phyloP scores from a whole-genome alignment of 2,329 filamentous ascomycete genomes.

The Gaeumannomyces sp. region DNA sequence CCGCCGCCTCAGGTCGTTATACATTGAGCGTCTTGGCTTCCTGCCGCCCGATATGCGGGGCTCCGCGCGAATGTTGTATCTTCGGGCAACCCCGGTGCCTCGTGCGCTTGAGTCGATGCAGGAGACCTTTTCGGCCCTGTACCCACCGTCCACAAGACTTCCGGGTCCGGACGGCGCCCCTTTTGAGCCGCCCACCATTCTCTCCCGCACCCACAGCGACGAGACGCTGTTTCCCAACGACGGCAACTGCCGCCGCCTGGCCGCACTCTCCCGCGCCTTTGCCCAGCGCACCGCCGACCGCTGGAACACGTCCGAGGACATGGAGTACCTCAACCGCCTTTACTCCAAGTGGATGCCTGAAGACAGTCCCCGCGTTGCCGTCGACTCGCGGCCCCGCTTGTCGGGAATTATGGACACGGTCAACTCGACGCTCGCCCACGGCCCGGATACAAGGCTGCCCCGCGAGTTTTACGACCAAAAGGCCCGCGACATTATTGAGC shows the following conservation, averaged over 20 bases:
- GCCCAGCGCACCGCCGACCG: slow-evolving; percentile 63
- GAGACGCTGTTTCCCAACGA: slow-evolving; percentile 81
- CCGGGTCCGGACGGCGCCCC: slow-evolving; percentile 16
- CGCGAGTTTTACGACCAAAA: slow-evolving; percentile 80
- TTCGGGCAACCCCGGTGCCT: slow-evolving; percentile 68
- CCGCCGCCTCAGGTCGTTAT: slow-evolving; percentile 60
- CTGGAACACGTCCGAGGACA: slow-evolving; percentile 74
- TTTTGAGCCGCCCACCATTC: slow-evolving; percentile 58
- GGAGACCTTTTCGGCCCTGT: slow-evolving; percentile 68
- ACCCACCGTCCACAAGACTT: slow-evolving; percentile 47
- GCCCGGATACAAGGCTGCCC: slow-evolving; percentile 70
- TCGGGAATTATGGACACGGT: slow-evolving; percentile 92
- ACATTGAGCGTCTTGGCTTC: slow-evolving; percentile 68
- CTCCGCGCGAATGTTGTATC: slow-evolving; percentile 56
- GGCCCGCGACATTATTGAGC: slow-evolving; percentile 61
- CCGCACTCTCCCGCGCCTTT: slow-evolving; percentile 62
- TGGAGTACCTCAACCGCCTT: slow-evolving; percentile 72
- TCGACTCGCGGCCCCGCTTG: slow-evolving; percentile 77
- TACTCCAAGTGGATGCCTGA: slow-evolving; percentile 84
- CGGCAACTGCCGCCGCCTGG: slow-evolving; percentile 65
- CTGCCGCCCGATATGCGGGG: slow-evolving; percentile 50
- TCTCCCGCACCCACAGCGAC: slow-evolving; percentile 58
- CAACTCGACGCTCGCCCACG: slow-evolving; percentile 83
- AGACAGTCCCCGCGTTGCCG: slow-evolving; percentile 60
- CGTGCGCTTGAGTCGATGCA: slow-evolving; percentile 73